Conservation (phyloP, 148 eudicot species). For the Cornus kousa region DNA sequence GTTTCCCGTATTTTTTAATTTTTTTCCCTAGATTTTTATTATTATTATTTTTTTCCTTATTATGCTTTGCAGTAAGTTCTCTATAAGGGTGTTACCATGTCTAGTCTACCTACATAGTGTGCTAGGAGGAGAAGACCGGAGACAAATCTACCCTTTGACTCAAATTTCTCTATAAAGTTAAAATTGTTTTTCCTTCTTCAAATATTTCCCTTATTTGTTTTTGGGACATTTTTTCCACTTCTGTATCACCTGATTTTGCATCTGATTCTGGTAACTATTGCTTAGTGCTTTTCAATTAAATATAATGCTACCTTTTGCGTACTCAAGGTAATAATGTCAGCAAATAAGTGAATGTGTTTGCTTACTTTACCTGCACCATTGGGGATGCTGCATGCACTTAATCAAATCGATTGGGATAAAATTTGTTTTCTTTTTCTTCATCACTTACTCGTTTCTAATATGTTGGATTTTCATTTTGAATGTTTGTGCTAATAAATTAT, state of each 20-base stretch:
- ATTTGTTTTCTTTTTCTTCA: not conserved
- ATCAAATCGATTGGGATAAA: not conserved
- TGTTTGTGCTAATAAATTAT: not conserved
- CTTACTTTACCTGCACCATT: not conserved
- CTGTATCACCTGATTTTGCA: not conserved
- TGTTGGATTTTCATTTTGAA: not conserved
- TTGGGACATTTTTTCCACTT: not conserved
- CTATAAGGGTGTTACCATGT: too few species aligned
- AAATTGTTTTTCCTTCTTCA: not conserved
- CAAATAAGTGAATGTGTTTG: not conserved
- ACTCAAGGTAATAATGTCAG: not conserved
- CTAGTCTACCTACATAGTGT: too few species aligned
- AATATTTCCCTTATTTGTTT: not conserved
- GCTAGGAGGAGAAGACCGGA: too few species aligned
- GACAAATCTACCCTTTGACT: too few species aligned
- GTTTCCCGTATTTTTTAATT: too few species aligned
- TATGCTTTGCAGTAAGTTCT: too few species aligned
- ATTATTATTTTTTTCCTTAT: too few species aligned
- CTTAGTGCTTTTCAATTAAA: too few species aligned
- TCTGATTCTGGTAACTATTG: too few species aligned
- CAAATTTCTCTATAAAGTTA: too few species aligned
- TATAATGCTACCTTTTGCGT: not conserved
- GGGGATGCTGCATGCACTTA: not conserved
- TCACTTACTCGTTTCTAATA: not conserved
- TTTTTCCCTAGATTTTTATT: too few species aligned